phyloP scores from a whole-genome alignment of 2,329 filamentous ascomycete species.

The Cylindrodendrum hubeiense region DNA sequence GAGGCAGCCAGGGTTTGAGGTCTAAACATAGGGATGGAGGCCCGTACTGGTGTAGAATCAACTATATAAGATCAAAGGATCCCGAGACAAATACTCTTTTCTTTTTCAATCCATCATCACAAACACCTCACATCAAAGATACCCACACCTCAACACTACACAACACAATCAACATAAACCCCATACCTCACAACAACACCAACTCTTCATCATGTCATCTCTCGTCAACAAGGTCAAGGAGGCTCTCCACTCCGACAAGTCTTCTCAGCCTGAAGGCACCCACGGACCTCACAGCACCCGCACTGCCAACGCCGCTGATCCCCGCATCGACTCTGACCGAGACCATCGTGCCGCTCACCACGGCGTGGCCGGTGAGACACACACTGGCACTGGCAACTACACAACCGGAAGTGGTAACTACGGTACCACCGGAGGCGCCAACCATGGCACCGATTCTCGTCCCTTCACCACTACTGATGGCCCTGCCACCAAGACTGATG shows the following conservation, averaged over 20 bases:
- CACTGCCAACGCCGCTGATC: conserved; percentile 60
- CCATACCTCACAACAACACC: conserved; percentile 12
- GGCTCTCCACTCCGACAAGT: conserved; percentile 60
- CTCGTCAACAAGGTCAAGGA: conserved; percentile 73
- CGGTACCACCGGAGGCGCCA: neutral
- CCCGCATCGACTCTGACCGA: conserved; percentile 64
- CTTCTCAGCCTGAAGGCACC: conserved; percentile 38
- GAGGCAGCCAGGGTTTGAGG: neutral
- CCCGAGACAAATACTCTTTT: conserved; percentile 2
- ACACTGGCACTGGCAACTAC: neutral
- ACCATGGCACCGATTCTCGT: conserved; percentile 3
- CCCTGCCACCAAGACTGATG: conserved; percentile 47
- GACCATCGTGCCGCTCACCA: conserved; percentile 52
- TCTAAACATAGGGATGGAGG: conserved; percentile 30
- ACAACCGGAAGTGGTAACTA: neutral
- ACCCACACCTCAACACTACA: conserved; percentile 23
- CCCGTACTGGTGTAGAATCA: neutral
- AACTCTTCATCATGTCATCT: conserved; percentile 62
- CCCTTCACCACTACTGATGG: conserved; percentile 30
- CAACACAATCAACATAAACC: conserved; percentile 15
- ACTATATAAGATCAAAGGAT: conserved; percentile 40
- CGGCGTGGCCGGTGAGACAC: conserved; percentile 10
- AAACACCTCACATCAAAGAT: conserved; percentile 26
- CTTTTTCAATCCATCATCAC: conserved; percentile 31
- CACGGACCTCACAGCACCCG: conserved; percentile 35